Conservation (phyloP, 164 flowering plant species). For the Stephania cephalantha region DNA sequence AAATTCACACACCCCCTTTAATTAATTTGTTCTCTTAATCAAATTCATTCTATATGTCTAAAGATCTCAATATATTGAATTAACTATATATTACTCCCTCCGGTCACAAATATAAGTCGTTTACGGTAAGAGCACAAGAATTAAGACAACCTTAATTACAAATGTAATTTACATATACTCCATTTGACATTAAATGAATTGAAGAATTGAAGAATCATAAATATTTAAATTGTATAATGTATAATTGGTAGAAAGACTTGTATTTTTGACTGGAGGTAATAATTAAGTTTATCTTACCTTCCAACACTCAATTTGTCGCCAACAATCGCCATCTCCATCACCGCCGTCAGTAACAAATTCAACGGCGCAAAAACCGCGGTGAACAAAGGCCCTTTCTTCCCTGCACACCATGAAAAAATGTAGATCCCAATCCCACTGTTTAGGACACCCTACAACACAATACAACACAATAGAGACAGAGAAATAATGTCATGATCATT, state of each 20-base stretch:
- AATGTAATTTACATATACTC: no score
- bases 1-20: not conserved
- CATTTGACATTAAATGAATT: no score
- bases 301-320: not conserved
- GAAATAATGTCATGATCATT: not conserved
- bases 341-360: not conserved
- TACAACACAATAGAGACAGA: not conserved
- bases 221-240: no score
- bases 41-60: not conserved
- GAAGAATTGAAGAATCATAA: no score
- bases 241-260: no score
- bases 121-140: no score
- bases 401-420: not conserved
- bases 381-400: not conserved
- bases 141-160: no score
- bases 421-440: constrained; percentile 1
- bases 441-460: not conserved
- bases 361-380: not conserved
- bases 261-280: no score
- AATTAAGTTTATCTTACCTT: not conserved
- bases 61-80: not conserved
- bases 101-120: no score
- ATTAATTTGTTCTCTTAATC: not conserved
- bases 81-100: no score
- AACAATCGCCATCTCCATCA: not conserved